Base-by-base conservation (phyloP, 2,329 filamentous ascomycete species). In the Furcasterigmium sp. region DNA sequence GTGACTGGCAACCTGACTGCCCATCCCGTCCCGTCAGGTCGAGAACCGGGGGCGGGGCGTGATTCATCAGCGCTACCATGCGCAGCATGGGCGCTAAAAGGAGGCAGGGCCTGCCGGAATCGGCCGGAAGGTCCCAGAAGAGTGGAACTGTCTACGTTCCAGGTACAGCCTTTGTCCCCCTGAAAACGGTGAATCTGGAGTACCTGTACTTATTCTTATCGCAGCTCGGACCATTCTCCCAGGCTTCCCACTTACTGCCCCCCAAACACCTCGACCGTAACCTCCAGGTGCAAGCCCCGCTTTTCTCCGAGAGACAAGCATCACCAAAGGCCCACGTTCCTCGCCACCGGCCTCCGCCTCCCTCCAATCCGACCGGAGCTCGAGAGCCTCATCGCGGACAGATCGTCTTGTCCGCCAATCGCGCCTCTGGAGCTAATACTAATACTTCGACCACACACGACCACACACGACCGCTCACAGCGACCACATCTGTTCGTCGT, bases 71-170 rank as follows among this genome's bases (percentile, higher is more conserved):
- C 42, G 37, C 28, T 39, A 34, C n/a, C n/a, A 14, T 41, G 29
- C 36, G 42, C 42, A 34, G 36, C 39, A 41, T 15, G 39, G 30
- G 20, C 15, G 15, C 17, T 5, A 35, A 41, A 35, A 25, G 19
- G 14, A 14, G 25, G 14, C 26, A 32, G 13, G 11, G n/a, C 13
- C 18, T 11, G 35, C 29, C 39, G 30, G 39, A 41, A 41, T 35
- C 18, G 29, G 21, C 39, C 38, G 39, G 49, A 46, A 52, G 37
- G 37, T 39, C 40, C 40, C 50, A 45, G 49, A 47, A 46, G 39
- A 45, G 47, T 54, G 48, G 52, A 49, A 52, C 51, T 7, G 7
- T 11, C 23, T 7, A 26, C 7, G 23, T 26, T 26, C 7, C 23
- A 19, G 23, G 45, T 32, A 39, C n/a, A n/a, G n/a, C n/a, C 39